phyloP scores from a whole-genome alignment of 164 flowering plant species.

The Nymphaea colorata region DNA sequence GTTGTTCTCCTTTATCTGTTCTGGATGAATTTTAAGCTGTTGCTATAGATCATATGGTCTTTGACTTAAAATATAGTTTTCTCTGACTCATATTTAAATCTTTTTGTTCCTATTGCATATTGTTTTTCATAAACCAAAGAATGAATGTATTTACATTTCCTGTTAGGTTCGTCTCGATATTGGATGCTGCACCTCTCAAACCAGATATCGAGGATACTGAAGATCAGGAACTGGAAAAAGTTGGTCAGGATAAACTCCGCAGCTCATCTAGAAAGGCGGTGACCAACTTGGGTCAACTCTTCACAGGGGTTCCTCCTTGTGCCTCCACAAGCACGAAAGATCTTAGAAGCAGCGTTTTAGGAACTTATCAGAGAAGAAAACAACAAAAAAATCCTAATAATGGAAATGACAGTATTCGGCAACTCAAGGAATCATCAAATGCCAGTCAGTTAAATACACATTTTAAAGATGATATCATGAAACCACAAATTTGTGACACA shows the following conservation, averaged over 20 bases:
- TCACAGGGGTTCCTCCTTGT: slow-evolving; percentile 13
- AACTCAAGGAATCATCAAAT: slow-evolving; percentile 6
- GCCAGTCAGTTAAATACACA: slow-evolving; percentile 8
- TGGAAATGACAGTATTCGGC: slow-evolving; percentile 2
- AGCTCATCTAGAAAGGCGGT: slow-evolving; percentile 43
- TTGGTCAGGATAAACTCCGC: slow-evolving; percentile 25
- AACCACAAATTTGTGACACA: slow-evolving; percentile 10
- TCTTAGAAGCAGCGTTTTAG: slow-evolving; percentile 9
- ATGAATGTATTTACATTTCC: too few species aligned
- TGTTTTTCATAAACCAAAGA: too few species aligned
- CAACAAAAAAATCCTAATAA: slow-evolving; percentile 9
- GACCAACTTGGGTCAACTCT: slow-evolving; percentile 16
- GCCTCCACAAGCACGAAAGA: slow-evolving; percentile 7
- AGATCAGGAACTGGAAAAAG: slow-evolving; percentile 18
- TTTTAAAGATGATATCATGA: slow-evolving; percentile 5
- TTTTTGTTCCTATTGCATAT: too few species aligned
- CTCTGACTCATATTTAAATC: too few species aligned
- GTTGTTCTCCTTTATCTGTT: too few species aligned
- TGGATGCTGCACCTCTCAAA: slow-evolving; percentile 75
- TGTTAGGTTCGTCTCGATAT: slow-evolving; percentile 70
- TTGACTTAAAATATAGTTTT: too few species aligned
- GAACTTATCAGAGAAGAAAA: slow-evolving; percentile 9
- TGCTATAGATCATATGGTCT: too few species aligned
- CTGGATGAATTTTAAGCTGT: too few species aligned
- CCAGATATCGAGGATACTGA: slow-evolving; percentile 39